Evolutionary conservation across 2,329 filamentous ascomycete species (phyloP).

Genomic region (Fusarium mexicanum): DNA sequence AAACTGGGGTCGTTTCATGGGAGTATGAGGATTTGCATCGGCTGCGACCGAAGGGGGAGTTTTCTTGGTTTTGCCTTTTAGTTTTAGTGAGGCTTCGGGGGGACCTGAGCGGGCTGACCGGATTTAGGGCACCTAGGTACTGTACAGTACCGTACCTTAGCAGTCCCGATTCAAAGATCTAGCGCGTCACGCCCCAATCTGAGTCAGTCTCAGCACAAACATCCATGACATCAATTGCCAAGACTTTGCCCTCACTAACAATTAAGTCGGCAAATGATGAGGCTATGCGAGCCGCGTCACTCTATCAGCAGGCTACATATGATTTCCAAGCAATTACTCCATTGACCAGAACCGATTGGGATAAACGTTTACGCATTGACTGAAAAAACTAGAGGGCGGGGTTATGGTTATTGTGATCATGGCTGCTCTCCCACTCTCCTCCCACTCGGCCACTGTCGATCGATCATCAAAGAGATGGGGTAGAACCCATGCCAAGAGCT

Average conservation of each 20-base stretch:
- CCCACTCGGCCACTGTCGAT: not conserved
- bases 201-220: not conserved
- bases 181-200: not conserved
- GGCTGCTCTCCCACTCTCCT: not conserved
- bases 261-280: not conserved
- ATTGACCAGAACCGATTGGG: not conserved
- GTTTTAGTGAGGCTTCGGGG: not conserved
- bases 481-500: not conserved
- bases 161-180: not conserved
- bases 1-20: not conserved
- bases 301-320: not conserved
- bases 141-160: not conserved
- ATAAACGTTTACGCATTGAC: not conserved
- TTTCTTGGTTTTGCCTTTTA: not conserved
- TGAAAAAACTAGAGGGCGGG: not conserved
- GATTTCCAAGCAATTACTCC: not conserved
- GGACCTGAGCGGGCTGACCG: not conserved
- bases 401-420: not conserved
- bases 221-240: not conserved
- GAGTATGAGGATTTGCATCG: not conserved
- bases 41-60: not conserved
- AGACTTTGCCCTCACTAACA: not conserved
- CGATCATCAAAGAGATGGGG: not conserved
- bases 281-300: slow-evolving; percentile 1
- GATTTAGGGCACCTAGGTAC: not conserved